These are phyloP conservation scores for Hymenoscyphus infarciens DNA, from an alignment of 2,329 filamentous ascomycete species.

Conservation along the genomic window DNA sequence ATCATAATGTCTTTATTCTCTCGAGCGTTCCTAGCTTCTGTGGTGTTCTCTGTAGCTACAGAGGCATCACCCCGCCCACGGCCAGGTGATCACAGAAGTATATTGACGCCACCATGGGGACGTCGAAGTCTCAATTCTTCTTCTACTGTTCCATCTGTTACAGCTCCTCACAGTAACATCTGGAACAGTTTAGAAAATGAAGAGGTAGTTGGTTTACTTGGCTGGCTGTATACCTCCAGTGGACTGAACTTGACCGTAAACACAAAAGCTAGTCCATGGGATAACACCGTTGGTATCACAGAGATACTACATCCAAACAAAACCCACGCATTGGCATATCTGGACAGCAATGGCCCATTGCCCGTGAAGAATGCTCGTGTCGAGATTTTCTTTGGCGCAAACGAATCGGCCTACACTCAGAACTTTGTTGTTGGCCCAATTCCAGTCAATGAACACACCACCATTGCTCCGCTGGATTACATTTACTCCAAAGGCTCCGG, in stretches of 20 bases:
- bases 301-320: slow-evolving; percentile 25
- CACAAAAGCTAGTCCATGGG: slow-evolving; percentile 11
- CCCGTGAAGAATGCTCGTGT: slow-evolving; percentile 21
- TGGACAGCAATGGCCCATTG: slow-evolving; percentile 11
- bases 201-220: slow-evolving; percentile 11
- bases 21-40: not conserved
- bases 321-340: slow-evolving; percentile 20
- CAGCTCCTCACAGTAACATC: slow-evolving; percentile 14
- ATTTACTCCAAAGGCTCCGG: not conserved
- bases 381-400: slow-evolving; percentile 15
- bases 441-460: slow-evolving; percentile 12
- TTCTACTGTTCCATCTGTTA: not conserved
- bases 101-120: not conserved
- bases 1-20: not conserved
- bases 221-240: slow-evolving; percentile 12
- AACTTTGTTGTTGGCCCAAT: slow-evolving; percentile 19
- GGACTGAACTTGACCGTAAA: slow-evolving; percentile 17
- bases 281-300: slow-evolving; percentile 9
- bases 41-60: not conserved
- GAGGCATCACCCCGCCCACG: not conserved
- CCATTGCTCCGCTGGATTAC: slow-evolving; percentile 8
- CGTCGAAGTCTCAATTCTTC: not conserved
- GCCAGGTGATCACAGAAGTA: not conserved
- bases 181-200: slow-evolving; percentile 15
- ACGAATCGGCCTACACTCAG: slow-evolving; percentile 1